Percentiles rank a stretch among this genome's conserved stretches.
phyloP scores from a whole-genome alignment of 306 rosid genomes.

The Ormosia semicastrata region DNA sequence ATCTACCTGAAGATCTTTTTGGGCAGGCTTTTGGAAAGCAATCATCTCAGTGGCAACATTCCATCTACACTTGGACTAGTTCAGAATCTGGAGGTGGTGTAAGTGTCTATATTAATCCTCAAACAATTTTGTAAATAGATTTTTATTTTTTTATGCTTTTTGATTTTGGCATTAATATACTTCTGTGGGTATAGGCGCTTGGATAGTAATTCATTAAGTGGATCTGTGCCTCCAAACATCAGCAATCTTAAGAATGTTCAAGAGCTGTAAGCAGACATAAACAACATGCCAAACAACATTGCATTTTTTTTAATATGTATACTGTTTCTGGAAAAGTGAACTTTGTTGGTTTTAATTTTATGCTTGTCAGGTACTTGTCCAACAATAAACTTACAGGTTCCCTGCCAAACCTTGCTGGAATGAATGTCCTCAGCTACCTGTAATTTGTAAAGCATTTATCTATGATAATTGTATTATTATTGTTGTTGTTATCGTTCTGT shows the following conservation, averaged over 20 bases:
- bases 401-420: slow-evolving; percentile 38
- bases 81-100: slow-evolving; percentile 38
- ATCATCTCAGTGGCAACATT: slow-evolving; percentile 43
- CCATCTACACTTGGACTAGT: slow-evolving; percentile 51
- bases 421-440: slow-evolving; percentile 35
- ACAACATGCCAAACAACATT: no score
- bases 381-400: slow-evolving; percentile 50
- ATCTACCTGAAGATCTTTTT: neutral
- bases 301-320: neutral
- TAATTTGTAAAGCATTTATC: slow-evolving; percentile 22
- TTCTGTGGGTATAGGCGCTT: slow-evolving; percentile 44
- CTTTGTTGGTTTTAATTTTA: neutral
- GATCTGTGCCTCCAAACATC: slow-evolving; percentile 43
- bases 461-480: neutral
- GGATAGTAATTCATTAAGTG: slow-evolving; percentile 41
- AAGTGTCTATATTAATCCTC: slow-evolving; percentile 38
- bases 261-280: slow-evolving; percentile 45
- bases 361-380: slow-evolving; percentile 48
- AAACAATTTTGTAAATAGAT: neutral
- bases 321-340: slow-evolving; percentile 2
- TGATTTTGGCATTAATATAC: neutral
- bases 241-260: slow-evolving; percentile 24
- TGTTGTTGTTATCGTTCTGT: neutral
- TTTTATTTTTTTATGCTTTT: neutral
- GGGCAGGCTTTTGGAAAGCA: slow-evolving; percentile 52